Conservation (phyloP, 257 asterid species). For the Penstemon newberryi region DNA sequence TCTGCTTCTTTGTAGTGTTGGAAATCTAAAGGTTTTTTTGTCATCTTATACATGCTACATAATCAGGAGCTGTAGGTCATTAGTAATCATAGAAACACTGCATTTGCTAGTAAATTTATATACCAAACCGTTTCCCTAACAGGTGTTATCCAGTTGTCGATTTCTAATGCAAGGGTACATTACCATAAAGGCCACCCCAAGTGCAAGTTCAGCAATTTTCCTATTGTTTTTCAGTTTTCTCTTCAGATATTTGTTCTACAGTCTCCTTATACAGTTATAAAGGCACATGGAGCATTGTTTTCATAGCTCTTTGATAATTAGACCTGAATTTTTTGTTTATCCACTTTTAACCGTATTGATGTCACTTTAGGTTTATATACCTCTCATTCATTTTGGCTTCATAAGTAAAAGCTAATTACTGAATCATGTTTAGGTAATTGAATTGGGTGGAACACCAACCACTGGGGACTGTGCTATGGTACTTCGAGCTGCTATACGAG, state of each 20-base stretch:
- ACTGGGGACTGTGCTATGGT: slow-evolving; percentile 94
- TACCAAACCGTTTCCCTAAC: not conserved
- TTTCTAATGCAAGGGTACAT: not conserved
- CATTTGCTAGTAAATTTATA: too few relatives aligned
- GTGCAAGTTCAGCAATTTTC: too few relatives aligned
- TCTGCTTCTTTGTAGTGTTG: not conserved
- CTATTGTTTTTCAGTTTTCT: not conserved
- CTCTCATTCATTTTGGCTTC: slow-evolving; percentile 20
- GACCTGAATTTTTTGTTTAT: not conserved
- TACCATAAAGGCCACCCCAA: too few relatives aligned
- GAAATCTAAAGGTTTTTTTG: not conserved
- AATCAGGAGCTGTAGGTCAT: not conserved
- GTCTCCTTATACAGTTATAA: not conserved
- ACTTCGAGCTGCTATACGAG: slow-evolving; percentile 94
- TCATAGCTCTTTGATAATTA: not conserved
- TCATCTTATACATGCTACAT: not conserved
- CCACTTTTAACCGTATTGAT: not conserved
- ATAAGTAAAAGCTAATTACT: slow-evolving; percentile 18
- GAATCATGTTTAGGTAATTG: slow-evolving; percentile 64
- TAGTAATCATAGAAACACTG: too few relatives aligned
- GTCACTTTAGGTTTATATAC: slow-evolving; percentile 3
- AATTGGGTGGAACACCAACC: slow-evolving; percentile 92
- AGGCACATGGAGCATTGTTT: slow-evolving; percentile 8
- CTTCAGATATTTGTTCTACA: not conserved
- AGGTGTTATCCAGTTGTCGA: not conserved